Base-by-base conservation (phyloP, 2,329 filamentous ascomycete genomes). In the Pyricularia sp. region DNA sequence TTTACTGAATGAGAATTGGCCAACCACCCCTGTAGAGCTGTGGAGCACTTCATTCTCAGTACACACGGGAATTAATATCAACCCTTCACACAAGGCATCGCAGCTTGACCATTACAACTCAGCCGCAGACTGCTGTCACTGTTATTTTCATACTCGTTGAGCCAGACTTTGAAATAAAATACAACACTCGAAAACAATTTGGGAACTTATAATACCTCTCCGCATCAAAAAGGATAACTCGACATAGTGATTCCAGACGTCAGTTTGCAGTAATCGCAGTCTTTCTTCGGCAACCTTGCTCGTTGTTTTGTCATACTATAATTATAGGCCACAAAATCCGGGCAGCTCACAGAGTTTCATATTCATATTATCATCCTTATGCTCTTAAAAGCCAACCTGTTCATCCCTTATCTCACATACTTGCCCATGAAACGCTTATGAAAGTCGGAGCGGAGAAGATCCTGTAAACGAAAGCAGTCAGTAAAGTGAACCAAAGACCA, bases 371-470 rank as follows among this genome's bases (percentile, higher is more conserved):
- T 50, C 20, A 36, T 36, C 33, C 33, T 12, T 36, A 36, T 14
- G 33, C 33, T 14, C 12, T 12, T 14, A 17, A 63, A 17, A 17
- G 9, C 17, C 14, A 12, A 30, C 59, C 9, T 12, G 26, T 12
- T 17, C 26, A 30, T 14, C 23, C 9, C 12, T 23, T 68, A 88
- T 78, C 85, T 80, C 71, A 88, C 86, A 72, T 88, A 88, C 75
- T 88, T 88, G 79, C 79, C 83, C 95, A 99, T 99, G 79, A 99
- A 99, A 72, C 93, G 90, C 81, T 94, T 95, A 83, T 99, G 95
- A 79, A 99, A 99, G 79, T 99, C 95, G 33, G 93, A 97, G 71
- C 94, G 89, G 72, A 98, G 82, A 76, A 97, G 84, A 80, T 98
- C 91, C 89, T 92, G 71, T 55, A 65, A 59, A 36, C 64, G 65